These are phyloP conservation scores for Phytopythium sindhum DNA, from an alignment of 352 stramenopile species.

Conservation along the genomic window DNA sequence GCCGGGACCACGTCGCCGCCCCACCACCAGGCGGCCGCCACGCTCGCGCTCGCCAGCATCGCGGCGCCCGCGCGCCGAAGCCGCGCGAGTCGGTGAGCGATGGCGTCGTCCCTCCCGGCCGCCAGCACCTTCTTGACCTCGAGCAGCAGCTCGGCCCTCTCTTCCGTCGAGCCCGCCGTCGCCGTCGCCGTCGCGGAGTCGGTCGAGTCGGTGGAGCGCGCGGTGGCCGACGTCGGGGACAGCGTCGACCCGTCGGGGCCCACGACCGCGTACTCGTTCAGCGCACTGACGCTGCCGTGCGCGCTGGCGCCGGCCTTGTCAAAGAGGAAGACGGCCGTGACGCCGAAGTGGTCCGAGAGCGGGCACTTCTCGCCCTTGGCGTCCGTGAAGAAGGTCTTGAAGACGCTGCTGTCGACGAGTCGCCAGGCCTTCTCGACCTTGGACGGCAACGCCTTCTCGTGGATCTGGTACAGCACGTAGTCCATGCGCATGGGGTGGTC, in stretches of 20 bases:
- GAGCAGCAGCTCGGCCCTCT: slow-evolving; percentile 34
- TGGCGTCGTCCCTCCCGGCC: slow-evolving; percentile 35
- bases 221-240: slow-evolving; percentile 8
- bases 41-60: slow-evolving; percentile 23
- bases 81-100: slow-evolving; percentile 31
- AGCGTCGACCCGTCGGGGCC: slow-evolving; percentile 14
- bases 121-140: slow-evolving; percentile 45
- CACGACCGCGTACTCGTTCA: slow-evolving; percentile 25
- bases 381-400: slow-evolving; percentile 77
- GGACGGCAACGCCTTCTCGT: slow-evolving; percentile 1
- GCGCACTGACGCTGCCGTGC: slow-evolving; percentile 27
- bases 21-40: slow-evolving; percentile 21
- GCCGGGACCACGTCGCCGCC: slow-evolving; percentile 28
- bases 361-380: slow-evolving; percentile 52
- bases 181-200: slow-evolving; percentile 6
- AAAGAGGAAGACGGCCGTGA: slow-evolving; percentile 67
- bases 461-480: slow-evolving; percentile 75
- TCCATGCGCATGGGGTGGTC: slow-evolving; percentile 86
- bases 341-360: slow-evolving; percentile 77
- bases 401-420: slow-evolving; percentile 59
- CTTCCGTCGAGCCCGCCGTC: slow-evolving; percentile 32
- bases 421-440: slow-evolving; percentile 28
- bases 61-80: slow-evolving; percentile 33
- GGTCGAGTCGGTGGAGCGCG: not conserved
- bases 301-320: slow-evolving; percentile 10